Evolutionary conservation across 2,329 filamentous ascomycete genomes (phyloP).

Genomic region (Ophiocordyceps camponoti-saundersi): DNA sequence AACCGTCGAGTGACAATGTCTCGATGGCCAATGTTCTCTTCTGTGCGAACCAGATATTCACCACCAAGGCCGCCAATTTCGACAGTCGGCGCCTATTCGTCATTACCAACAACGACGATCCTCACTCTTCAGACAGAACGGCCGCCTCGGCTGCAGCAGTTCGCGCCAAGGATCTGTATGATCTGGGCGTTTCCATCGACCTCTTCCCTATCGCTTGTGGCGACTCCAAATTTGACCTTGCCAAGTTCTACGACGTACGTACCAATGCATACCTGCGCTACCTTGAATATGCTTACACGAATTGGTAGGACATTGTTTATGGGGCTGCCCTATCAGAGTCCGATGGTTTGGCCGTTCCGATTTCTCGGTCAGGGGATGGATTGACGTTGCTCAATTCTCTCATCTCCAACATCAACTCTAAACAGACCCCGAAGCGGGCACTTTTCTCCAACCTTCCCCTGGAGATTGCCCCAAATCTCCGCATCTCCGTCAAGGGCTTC

Average conservation of each 20-base stretch:
- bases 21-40: conserved; percentile 85
- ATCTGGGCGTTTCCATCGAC: conserved; percentile 80
- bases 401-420: conserved; percentile 78
- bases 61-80: conserved; percentile 87
- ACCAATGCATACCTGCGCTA: neutral
- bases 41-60: conserved; percentile 92
- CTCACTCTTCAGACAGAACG: conserved; percentile 56
- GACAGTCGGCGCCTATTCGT: conserved; percentile 86
- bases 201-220: conserved; percentile 71
- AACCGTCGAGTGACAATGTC: conserved; percentile 49
- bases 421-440: conserved; percentile 68
- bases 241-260: conserved; percentile 78
- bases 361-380: conserved; percentile 55
- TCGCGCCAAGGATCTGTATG: conserved; percentile 85
- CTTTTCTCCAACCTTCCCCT: conserved; percentile 77
- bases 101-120: conserved; percentile 85
- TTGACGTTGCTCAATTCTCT: conserved; percentile 65
- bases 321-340: conserved; percentile 57
- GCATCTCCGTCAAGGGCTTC: conserved; percentile 86
- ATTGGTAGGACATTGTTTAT: conserved; percentile 69
- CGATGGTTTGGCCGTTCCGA: conserved; percentile 31
- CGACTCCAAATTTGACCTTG: conserved; percentile 58
- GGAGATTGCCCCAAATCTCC: conserved; percentile 69
- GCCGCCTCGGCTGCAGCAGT: conserved; percentile 63
- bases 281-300: conserved; percentile 1